Evolutionary conservation across 2,329 filamentous ascomycete species (phyloP), one percentile per base, ranked within the genome.

Genomic region (Pseudocercospora musae): DNA sequence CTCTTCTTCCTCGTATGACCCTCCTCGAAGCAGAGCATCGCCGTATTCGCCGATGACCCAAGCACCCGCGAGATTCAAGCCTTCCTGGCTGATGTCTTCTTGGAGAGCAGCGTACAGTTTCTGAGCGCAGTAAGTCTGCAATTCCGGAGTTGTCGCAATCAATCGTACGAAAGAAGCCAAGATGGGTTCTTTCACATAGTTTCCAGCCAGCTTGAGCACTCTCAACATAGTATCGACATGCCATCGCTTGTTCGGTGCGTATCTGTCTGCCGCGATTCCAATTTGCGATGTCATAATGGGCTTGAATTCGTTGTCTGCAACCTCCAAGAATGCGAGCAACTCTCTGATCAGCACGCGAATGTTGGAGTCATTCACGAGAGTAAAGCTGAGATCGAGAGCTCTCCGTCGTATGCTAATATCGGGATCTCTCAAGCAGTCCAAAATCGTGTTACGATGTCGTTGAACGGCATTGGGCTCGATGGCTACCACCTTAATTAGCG

Each of bases 41-140:
- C 92, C 94, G 73, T 93, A 99, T 79, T 99, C 95, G 73, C 96
- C 95, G 75, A 99, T 96, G 58, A 95, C 96, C 95, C 95, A 99
- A 6, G 95, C 89, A 40, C 91, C 95, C 55, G 94, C 92, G 66
- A 98, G 85, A 8, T 92, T 97, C 66, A 99, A 80, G 67, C 92
- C 96, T 78, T 99, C 96, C 75, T 99, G 95, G 1, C 94, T 97
- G 70, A 99, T 97, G 71, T 99, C 95, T 68, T 96, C 95, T 76
- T 95, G 96, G 59, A 99, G 80, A 64, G 90, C 90, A 20, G 88
- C 83, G 75, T 97, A 99, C 6, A 99, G 82, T 77, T 98, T 99
- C 74, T 97, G 95, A 4, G 94, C 94, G 0, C 92, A 93, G 74
- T 99, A 99, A 0, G 93, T 96, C 77, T 99, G 95, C 42, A 98